Percentiles rank a stretch among this genome's conserved stretches.
Evolutionary conservation across 495 filamentous ascomycete genomes (phyloP).

Genomic region (Penicillium bialowiezense): DNA sequence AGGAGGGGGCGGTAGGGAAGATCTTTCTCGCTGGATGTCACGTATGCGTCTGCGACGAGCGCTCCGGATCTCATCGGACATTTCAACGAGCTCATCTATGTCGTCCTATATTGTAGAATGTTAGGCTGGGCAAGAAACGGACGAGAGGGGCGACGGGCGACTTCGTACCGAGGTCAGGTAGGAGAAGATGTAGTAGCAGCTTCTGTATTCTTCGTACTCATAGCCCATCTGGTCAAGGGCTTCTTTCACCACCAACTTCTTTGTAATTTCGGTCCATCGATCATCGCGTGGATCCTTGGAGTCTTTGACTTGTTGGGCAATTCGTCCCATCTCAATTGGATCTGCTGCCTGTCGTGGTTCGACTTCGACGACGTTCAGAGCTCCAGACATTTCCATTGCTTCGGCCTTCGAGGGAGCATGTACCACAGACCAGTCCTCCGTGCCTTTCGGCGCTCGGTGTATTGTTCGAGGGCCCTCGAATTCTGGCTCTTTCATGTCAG

Average conservation of each 20-base stretch:
- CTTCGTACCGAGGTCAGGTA: conserved; percentile 80
- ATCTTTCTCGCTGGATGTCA: conserved; percentile 79
- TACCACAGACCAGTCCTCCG: conserved; percentile 23
- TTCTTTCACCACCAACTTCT: conserved; percentile 83
- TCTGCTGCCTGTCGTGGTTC: conserved; percentile 17
- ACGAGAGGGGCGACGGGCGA: conserved; percentile 9
- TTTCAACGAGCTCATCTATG: conserved; percentile 73
- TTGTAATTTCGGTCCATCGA: conserved; percentile 97
- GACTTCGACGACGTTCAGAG: conserved; percentile 20
- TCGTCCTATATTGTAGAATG: conserved; percentile 62
- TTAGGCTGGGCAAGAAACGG: background rate
- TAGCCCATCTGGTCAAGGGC: conserved; percentile 84
- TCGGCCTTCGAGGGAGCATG: conserved; percentile 16
- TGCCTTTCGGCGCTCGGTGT: background rate
- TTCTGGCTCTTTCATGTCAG: conserved; percentile 6
- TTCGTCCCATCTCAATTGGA: conserved; percentile 25
- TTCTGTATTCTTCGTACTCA: conserved; percentile 87
- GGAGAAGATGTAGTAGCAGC: conserved; percentile 88
- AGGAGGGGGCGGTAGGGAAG: conserved; percentile 35
- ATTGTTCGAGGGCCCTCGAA: conserved; percentile 33
- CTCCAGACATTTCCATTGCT: conserved; percentile 19
- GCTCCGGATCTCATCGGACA: conserved; percentile 78
- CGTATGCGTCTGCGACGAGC: conserved; percentile 72
- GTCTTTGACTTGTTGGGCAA: conserved; percentile 40
- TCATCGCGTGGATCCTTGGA: conserved; percentile 50